Base-by-base conservation (phyloP, 768 basidiomycete genomes). In the Peribolospora baueri region DNA sequence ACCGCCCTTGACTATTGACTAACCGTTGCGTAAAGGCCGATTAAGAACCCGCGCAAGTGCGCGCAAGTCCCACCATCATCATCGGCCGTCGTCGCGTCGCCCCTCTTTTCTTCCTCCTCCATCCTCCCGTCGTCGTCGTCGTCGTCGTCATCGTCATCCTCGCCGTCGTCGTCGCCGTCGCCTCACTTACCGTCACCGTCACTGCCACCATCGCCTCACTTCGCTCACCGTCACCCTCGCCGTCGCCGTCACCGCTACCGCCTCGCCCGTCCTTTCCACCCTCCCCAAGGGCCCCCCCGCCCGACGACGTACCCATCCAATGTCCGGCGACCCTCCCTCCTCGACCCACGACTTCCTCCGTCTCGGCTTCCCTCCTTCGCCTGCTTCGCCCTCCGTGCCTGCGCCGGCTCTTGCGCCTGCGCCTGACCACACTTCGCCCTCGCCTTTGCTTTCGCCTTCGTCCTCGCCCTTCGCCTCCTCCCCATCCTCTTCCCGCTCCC, bases 101-200 rank as follows among this genome's bases (percentile, higher is more conserved):
- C 40, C 6, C 57, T 10, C 4, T 37, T 43, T 2, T 39, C 46
- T 3, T 42, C 52, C 2, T 56, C 56, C 39, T 25, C 36, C 41
- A 57, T 57, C 36, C 42, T 47, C 13, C 47, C 42, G 38, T 42
- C 49, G 6, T n/a, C 53, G 3, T 7, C 46, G 5, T 42, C 38
- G 14, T 37, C 49, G 5, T 43, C 58, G 3, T 36, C 40, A 37
- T 53, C 54, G 39, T 4, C 8, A 43, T 57, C 57, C 53, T 60
- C 59, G 4, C 38, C 11, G 53, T 58, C 59, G 38, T 60, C 57
- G 4, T 59, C 59, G 52, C 56, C 57, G 38, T 60, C 59, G 25
- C 48, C 36, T 9, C 36, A 7, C 48, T 25, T 36, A 38, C 25
- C 48, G 36, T 38, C 7, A 49, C 48, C 48, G 48, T 49, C 5